Base-by-base conservation (phyloP, 805 yeast species). In the Candida berthetii region DNA sequence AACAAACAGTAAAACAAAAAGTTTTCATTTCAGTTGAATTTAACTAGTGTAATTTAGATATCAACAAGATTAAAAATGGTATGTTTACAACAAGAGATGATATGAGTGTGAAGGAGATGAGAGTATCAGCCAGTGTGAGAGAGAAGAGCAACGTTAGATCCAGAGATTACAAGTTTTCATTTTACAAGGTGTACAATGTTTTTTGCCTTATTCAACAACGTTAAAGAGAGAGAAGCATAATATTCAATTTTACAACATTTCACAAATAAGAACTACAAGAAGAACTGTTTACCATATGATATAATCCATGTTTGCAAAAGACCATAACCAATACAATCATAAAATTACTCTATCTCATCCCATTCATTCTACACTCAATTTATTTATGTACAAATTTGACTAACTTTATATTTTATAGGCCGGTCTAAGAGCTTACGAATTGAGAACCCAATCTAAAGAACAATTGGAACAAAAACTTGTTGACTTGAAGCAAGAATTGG, bases 401-500 rank as follows among this genome's bases (percentile, higher is more conserved):
- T 16, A 29, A 41, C 60, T 55, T 52, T 49, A 60, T 34, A 36
- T 41, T 28, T 37, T 38, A 13, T 52, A 82, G 93, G 89, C 91
- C 73, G 90, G 86, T 69, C 75, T 89, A 69, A 91, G 86, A 76
- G 82, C 96, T 74, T 87, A 77, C 80, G 97, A 91, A 83, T 82
- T 93, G 72, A 85, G 96, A 76, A 82, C 93, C 70, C 85, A 89
- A 77, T 85, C 96, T 69, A 91, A 90, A 85, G 95, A 88, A 61
- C 91, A 90, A 76, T 88, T 93, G 72, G 90, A 88, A 76, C 72
- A 76, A 66, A 93, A 90, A 79, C 85, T 93, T 71, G 84, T 82
- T 65, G 96, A 90, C 71, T 84, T 89, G 73, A 93, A 90, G 85
- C 86, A 87, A 74, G 96, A 89, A 76, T 84, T 93, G 68, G 90